Conservation (phyloP, 495 filamentous ascomycete species). For the Aeminium ludgeri region DNA sequence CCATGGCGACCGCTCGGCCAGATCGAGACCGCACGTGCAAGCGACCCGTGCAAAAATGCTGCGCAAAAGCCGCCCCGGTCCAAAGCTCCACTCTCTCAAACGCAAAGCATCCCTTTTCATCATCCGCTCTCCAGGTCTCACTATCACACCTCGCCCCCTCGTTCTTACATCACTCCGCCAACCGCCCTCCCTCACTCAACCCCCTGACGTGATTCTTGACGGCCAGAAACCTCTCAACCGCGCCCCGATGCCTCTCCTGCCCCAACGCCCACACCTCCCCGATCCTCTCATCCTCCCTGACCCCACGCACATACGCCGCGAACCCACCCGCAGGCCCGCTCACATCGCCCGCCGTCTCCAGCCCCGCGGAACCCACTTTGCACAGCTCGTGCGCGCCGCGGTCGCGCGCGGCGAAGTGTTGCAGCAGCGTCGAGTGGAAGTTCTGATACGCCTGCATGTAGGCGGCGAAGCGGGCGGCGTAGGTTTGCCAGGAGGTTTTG, state of each 20-base stretch:
- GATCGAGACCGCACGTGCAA: no score
- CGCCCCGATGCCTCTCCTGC: conserved; percentile 44
- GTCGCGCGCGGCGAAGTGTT: conserved; percentile 51
- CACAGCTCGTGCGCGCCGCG: conserved; percentile 12
- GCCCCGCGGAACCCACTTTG: conserved; percentile 29
- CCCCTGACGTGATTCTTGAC: conserved; percentile 21
- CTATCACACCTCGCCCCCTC: no score
- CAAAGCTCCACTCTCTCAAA: no score
- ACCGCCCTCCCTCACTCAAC: conserved; percentile 1
- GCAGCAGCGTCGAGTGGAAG: conserved; percentile 47
- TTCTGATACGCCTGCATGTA: conserved; percentile 56
- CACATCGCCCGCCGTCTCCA: conserved; percentile 36
- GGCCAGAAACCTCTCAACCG: conserved; percentile 41
- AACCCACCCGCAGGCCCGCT: conserved; percentile 30
- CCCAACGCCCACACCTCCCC: conserved; percentile 47
- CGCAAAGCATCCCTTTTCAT: no score
- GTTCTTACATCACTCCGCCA: conserved; percentile 7
- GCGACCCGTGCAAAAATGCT: no score
- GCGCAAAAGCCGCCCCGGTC: no score
- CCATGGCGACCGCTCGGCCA: no score
- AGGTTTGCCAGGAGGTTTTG: conserved; percentile 34
- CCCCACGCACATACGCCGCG: conserved; percentile 38
- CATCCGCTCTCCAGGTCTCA: no score
- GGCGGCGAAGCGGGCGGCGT: conserved; percentile 40
- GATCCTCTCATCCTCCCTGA: conserved; percentile 48